phyloP scores from a whole-genome alignment of 768 basidiomycete species.

The Panaeolus cyanescens region DNA sequence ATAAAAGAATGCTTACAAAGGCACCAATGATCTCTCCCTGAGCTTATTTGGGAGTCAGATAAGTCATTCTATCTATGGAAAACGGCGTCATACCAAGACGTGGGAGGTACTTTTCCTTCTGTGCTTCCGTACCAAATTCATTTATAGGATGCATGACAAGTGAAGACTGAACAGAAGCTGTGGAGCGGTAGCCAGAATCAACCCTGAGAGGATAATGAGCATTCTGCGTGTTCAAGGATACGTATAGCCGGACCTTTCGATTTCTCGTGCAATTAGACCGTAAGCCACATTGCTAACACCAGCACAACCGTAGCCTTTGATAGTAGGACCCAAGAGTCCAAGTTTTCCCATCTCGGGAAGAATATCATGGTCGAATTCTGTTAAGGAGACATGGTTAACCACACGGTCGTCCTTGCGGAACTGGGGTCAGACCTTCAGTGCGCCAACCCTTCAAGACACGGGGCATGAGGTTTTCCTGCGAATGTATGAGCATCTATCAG shows the following conservation, averaged over 20 bases:
- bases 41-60: constrained; percentile 41
- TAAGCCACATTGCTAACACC: constrained; percentile 92
- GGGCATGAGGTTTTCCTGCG: constrained; percentile 80
- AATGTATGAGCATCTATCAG: background rate
- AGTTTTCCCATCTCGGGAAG: constrained; percentile 92
- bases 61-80: background rate
- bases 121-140: constrained; percentile 85
- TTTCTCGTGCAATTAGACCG: constrained; percentile 90
- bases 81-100: constrained; percentile 57
- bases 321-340: constrained; percentile 90
- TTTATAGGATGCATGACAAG: constrained; percentile 95
- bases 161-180: constrained; percentile 92
- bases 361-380: constrained; percentile 77
- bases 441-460: constrained; percentile 88
- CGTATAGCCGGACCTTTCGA: constrained; percentile 66
- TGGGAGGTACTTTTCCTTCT: constrained; percentile 91
- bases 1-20: constrained; percentile 63
- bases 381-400: background rate
- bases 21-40: constrained; percentile 88
- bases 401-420: background rate
- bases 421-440: constrained; percentile 65
- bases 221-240: background rate
- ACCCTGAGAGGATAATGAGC: constrained; percentile 49
- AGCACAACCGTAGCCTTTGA: constrained; percentile 92
- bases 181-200: constrained; percentile 96